Evolutionary conservation across 352 stramenopile genomes (phyloP), one percentile per base, ranked within the genome.

Genomic region (Phytopythium boreale): DNA sequence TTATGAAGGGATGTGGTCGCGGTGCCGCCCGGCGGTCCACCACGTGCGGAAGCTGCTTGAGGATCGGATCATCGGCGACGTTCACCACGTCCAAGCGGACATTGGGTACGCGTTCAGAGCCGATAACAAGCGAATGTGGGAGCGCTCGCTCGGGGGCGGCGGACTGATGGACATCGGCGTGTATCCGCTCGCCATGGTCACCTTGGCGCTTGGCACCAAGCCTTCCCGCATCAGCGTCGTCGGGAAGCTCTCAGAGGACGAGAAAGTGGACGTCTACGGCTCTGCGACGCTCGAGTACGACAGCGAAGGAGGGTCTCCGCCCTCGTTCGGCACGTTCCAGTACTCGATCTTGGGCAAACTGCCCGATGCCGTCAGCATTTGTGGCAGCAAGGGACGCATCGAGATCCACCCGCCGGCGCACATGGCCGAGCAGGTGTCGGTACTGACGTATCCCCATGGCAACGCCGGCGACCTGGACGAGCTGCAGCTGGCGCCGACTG

Each of bases 131-230:
- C 82, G 82, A 2, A 86, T 95, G 43, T 96, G 85, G 78, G 75
- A 89, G 49, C 78, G 70, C 15, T 65, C 75, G 27, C 68, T 92
- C 10, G 89, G 86, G 24, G 84, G 80, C 24, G 87, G 86, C 6
- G 87, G 77, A 0, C 57, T 95, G 14, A 61, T 96, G 9, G 88
- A 89, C 64, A 82, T 91, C 55, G 88, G 82, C 12, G 87, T 92
- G 47, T 96, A 96, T 66, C 81, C 84, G 15, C 69, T 96, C 24
- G 77, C 86, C 2, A 88, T 84, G 41, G 79, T 91, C 15, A 84
- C 87, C 0, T 80, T 94, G 71, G 72, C 79, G 11, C 79, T 95
- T 44, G 81, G 82, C 60, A 65, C 60, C 15, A 53, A 71, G 14
- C 77, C 78, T 2, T 55, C 75, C 24, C 71, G 77, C 19, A 64